Percentiles rank a stretch among this genome's conserved stretches.
phyloP scores from a whole-genome alignment of 352 stramenopile species.

The Globisporangium heterothallicum region DNA sequence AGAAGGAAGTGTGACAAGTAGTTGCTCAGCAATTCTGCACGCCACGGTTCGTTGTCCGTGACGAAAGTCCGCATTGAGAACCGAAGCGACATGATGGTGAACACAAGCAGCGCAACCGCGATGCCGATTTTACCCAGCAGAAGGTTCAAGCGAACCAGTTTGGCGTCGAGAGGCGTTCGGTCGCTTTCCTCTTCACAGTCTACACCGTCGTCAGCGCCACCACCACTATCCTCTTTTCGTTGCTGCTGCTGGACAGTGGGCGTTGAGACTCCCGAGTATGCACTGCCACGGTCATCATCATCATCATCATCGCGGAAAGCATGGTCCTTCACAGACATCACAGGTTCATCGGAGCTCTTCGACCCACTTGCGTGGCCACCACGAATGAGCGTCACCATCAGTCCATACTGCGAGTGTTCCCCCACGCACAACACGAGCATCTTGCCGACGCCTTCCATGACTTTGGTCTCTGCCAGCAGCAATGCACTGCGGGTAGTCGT shows the following conservation, averaged over 20 bases:
- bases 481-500: slow-evolving; percentile 30
- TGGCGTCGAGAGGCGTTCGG: slow-evolving; percentile 55
- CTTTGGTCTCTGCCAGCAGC: slow-evolving; percentile 74
- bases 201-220: neutral
- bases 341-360: too few relatives aligned
- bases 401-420: slow-evolving; percentile 76
- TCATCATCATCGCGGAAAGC: neutral
- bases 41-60: slow-evolving; percentile 31
- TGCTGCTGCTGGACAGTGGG: neutral
- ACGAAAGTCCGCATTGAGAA: slow-evolving; percentile 62
- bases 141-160: slow-evolving; percentile 70
- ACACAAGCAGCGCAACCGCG: slow-evolving; percentile 45
- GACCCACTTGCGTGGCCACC: neutral
- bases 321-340: neutral
- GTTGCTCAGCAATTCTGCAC: slow-evolving; percentile 32
- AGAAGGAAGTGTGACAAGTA: slow-evolving; percentile 31
- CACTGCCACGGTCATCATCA: neutral
- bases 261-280: slow-evolving; percentile 2
- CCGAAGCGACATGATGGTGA: slow-evolving; percentile 44
- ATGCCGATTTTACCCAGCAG: slow-evolving; percentile 62
- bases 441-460: slow-evolving; percentile 72
- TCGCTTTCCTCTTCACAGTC: neutral
- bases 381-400: slow-evolving; percentile 68
- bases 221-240: neutral
- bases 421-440: slow-evolving; percentile 88